A percentile compares a stretch with the other conserved stretches of the same genome.
phyloP scores from a whole-genome alignment of 2,329 filamentous ascomycete species.

The Exophiala aquamarina region DNA sequence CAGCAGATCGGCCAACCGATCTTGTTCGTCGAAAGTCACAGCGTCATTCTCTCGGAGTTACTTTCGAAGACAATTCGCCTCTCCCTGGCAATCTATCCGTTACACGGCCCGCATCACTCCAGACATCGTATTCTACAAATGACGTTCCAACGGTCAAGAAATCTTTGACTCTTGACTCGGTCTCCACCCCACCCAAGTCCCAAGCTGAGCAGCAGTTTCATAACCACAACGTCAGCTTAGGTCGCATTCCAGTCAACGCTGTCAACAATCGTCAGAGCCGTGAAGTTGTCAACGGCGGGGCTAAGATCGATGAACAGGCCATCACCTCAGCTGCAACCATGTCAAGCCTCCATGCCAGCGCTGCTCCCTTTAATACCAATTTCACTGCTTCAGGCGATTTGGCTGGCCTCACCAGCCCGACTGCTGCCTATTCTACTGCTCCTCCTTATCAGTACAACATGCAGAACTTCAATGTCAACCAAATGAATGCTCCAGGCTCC shows the following conservation, averaged over 20 bases:
- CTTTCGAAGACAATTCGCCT: conserved; percentile 30
- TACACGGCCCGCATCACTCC: conserved; percentile 53
- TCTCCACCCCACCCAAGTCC: conserved; percentile 53
- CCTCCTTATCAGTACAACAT: conserved; percentile 49
- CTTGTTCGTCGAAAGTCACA: conserved; percentile 38
- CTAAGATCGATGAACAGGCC: conserved; percentile 23
- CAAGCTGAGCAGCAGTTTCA: conserved; percentile 61
- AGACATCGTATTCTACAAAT: conserved; percentile 86
- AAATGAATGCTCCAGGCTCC: conserved; percentile 24
- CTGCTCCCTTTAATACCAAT: conserved; percentile 73
- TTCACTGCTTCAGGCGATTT: conserved; percentile 39
- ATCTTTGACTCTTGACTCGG: conserved; percentile 51
- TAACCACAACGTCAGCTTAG: conserved; percentile 78
- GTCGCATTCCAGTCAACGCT: conserved; percentile 70
- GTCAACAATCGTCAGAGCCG: conserved; percentile 70
- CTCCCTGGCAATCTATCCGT: conserved; percentile 40
- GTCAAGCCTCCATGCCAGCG: conserved; percentile 68
- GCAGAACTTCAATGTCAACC: conserved; percentile 31
- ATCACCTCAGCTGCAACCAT: conserved; percentile 11
- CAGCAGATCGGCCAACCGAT: conserved; percentile 32
- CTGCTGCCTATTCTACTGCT: conserved; percentile 40
- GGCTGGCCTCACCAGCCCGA: conserved; percentile 36
- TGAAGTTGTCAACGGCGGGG: conserved; percentile 53
- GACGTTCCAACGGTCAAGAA: conserved; percentile 85
- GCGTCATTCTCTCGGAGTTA: conserved; percentile 47